These are phyloP conservation scores for Fusarium abutilonis DNA, from an alignment of 2,329 filamentous ascomycete species.

Conservation along the genomic window DNA sequence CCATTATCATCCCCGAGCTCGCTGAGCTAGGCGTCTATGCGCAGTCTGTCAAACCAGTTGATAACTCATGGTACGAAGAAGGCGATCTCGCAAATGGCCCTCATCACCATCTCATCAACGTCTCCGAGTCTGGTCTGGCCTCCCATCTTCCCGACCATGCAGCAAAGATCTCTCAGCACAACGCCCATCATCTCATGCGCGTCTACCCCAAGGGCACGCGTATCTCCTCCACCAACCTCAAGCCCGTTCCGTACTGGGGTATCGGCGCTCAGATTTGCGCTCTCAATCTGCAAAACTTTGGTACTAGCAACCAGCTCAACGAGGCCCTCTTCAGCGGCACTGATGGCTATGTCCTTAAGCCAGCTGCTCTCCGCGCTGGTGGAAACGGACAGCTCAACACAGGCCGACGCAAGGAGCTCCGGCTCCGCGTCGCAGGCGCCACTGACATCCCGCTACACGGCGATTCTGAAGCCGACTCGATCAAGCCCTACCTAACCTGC, in stretches of 20 bases:
- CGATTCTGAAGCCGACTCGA: slow-evolving; percentile 60
- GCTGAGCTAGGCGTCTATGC: slow-evolving; percentile 74
- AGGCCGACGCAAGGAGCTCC: slow-evolving; percentile 60
- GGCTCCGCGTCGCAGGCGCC: slow-evolving; percentile 69
- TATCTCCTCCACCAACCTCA: slow-evolving; percentile 72
- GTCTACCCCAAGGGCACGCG: slow-evolving; percentile 75
- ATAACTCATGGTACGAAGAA: slow-evolving; percentile 72
- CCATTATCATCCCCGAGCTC: slow-evolving; percentile 70
- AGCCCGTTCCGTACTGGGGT: slow-evolving; percentile 71
- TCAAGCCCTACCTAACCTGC: slow-evolving; percentile 73
- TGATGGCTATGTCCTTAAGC: slow-evolving; percentile 73
- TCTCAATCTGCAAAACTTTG: slow-evolving; percentile 76
- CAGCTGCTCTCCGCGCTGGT: slow-evolving; percentile 65
- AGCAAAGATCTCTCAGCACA: slow-evolving; percentile 65
- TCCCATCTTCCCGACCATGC: slow-evolving; percentile 59
- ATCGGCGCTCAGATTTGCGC: slow-evolving; percentile 75
- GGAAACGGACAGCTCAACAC: slow-evolving; percentile 62
- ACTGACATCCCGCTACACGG: slow-evolving; percentile 66
- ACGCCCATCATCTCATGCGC: slow-evolving; percentile 73
- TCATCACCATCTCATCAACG: slow-evolving; percentile 74
- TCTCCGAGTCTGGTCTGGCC: slow-evolving; percentile 70
- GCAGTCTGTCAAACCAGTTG: slow-evolving; percentile 72
- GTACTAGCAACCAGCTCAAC: slow-evolving; percentile 72
- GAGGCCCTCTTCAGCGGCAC: slow-evolving; percentile 73
- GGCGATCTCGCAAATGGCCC: slow-evolving; percentile 63